Evolutionary conservation across 2,329 filamentous ascomycete genomes (phyloP).

Genomic region (Trichoderma afroharzianum): DNA sequence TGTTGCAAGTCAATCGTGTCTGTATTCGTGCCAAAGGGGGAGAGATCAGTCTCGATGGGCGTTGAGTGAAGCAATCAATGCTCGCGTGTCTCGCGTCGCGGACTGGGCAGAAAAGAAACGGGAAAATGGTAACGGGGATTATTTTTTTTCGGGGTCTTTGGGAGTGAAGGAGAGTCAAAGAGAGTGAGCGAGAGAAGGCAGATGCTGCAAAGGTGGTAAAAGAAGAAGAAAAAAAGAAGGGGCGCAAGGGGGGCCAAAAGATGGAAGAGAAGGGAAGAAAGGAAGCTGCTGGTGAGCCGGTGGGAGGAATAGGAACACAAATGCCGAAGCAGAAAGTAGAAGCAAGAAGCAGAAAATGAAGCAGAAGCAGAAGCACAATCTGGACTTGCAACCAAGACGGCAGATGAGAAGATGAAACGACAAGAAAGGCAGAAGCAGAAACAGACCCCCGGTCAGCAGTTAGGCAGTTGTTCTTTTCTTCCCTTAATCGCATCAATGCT

Average conservation of each 20-base stretch:
- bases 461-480: neutral
- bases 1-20: slow-evolving; percentile 95
- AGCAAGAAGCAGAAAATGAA: neutral
- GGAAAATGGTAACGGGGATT: neutral
- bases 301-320: neutral
- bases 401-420: neutral
- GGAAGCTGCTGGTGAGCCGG: neutral
- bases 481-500: neutral
- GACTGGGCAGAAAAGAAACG: slow-evolving; percentile 18
- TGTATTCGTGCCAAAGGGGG: slow-evolving; percentile 33
- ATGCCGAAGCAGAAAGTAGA: neutral
- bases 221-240: neutral
- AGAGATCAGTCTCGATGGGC: slow-evolving; percentile 21
- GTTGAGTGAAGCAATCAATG: slow-evolving; percentile 9
- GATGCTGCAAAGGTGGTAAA: neutral
- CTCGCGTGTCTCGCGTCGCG: slow-evolving; percentile 16
- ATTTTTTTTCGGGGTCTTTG: neutral
- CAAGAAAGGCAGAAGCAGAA: neutral
- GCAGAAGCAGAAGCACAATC: neutral
- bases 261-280: neutral
- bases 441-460: neutral
- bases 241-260: slow-evolving; percentile 1
- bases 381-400: neutral
- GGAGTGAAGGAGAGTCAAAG: neutral
- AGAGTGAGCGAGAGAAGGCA: neutral